Conservation (phyloP, 23 red algal genomes). For the Gracilariopsis chorda region DNA sequence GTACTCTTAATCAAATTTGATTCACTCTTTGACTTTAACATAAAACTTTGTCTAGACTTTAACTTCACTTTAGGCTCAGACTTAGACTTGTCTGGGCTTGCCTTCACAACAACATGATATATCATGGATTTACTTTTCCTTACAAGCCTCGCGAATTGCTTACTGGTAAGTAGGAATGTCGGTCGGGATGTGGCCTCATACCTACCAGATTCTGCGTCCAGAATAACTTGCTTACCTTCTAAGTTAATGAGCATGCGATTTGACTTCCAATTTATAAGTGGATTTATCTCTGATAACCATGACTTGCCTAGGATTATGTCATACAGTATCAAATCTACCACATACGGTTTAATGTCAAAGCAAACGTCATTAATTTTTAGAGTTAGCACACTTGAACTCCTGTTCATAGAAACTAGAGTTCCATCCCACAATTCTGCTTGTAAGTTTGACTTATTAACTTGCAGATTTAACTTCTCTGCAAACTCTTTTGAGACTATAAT, state of each 20-base stretch:
- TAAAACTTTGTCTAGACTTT: no score
- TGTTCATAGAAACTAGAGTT: conserved; percentile 14
- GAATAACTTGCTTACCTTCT: no score
- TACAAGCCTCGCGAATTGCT: neutral
- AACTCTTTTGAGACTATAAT: neutral
- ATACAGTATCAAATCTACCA: neutral
- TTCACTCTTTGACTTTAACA: no score
- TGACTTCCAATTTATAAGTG: neutral
- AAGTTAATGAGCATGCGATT: neutral
- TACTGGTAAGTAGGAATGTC: no score
- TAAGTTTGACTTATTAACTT: neutral
- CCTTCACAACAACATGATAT: conserved; percentile 1
- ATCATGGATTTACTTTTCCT: neutral
- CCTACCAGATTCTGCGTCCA: no score
- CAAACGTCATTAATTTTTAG: neutral
- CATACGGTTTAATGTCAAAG: neutral
- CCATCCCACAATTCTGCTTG: conserved; percentile 16
- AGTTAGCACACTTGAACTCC: neutral
- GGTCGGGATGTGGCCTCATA: no score
- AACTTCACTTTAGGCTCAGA: no score
- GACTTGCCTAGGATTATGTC: conserved; percentile 14
- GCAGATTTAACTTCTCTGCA: neutral
- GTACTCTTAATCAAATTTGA: neutral
- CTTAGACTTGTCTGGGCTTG: neutral
- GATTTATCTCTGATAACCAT: neutral